Evolutionary conservation across 2,329 filamentous ascomycete species (phyloP), one percentile per base, ranked within the genome.

Genomic region (Botrytis fabae): DNA sequence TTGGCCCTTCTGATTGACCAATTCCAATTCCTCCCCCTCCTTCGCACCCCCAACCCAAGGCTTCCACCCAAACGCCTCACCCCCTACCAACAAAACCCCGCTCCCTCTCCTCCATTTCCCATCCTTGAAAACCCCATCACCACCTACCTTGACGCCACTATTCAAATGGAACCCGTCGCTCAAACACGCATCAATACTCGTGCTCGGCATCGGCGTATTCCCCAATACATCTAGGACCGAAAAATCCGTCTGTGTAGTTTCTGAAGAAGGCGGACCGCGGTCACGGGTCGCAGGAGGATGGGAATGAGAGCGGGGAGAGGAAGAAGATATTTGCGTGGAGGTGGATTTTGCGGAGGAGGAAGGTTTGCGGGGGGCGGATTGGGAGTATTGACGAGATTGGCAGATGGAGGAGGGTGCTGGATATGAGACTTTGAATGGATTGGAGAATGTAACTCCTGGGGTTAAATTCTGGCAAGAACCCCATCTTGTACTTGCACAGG

Each of bases 11-110:
- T 82, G 83, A 82, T 97, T 97, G 72, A 92, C 80, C 78, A 97
- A 73, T 78, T 82, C 75, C 82, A 22, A 12, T 25, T 61, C 59
- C 82, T 63, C 75, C 78, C 80, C 69, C 79, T 82, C 79, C 77
- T 82, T 32, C 18, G 22, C 59, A 16, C 14, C 71, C 20, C 8
- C 84, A 6, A 88, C 83, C 94, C 95, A 98, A 7, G 96, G 96
- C 80, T 88, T 85, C 96, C 96, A 99, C 69, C 86, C 84, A 81
- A 98, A 98, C 0, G 92, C 94, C 82, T 98, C 94, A 9, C 95
- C 95, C 59, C 90, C 91, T 2, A 98, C 87, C 8, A 99, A 86
- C 75, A 99, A 81, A 40, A 94, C 88, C 0, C 94, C 95, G 69
- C 89, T 86, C 0, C 91, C 91, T 63, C 89, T 89, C 2, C 85